These are phyloP conservation scores for Talaromyces verruculosus DNA, from an alignment of 2,329 filamentous ascomycete species.

Conservation along the genomic window DNA sequence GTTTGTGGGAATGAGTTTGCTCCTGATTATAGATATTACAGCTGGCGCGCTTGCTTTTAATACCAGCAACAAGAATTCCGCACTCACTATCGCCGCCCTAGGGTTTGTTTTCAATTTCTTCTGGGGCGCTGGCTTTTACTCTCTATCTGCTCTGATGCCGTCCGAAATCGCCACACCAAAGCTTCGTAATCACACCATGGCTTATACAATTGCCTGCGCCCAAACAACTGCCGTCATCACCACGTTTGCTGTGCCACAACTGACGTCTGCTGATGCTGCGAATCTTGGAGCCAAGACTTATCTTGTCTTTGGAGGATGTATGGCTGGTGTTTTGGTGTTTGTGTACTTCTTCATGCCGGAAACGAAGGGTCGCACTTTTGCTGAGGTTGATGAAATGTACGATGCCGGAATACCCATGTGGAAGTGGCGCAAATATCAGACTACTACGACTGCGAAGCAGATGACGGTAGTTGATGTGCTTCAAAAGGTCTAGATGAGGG, in stretches of 20 bases:
- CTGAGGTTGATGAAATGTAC: conserved; percentile 39
- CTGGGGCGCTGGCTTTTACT: conserved; percentile 40
- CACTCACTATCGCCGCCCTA: conserved; percentile 34
- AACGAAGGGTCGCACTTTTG: conserved; percentile 34
- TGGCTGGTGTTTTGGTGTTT: conserved; percentile 32
- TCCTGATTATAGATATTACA: conserved; percentile 36
- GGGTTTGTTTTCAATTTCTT: conserved; percentile 42
- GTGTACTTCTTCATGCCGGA: conserved; percentile 34
- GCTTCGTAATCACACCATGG: conserved; percentile 41
- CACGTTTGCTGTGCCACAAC: conserved; percentile 39
- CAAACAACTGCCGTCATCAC: conserved; percentile 42
- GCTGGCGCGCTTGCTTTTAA: conserved; percentile 38
- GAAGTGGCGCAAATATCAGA: conserved; percentile 35
- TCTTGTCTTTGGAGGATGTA: conserved; percentile 37
- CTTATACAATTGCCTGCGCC: conserved; percentile 38
- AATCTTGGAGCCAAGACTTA: conserved; percentile 37
- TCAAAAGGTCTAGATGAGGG: neutral
- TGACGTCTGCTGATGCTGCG: conserved; percentile 37
- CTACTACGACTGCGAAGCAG: conserved; percentile 25
- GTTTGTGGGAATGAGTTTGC: conserved; percentile 35
- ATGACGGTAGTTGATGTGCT: conserved; percentile 24
- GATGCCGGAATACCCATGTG: conserved; percentile 33
- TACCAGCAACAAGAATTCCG: conserved; percentile 26
- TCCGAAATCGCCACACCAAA: conserved; percentile 40
- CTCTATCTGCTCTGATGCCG: conserved; percentile 36